Percentiles rank a stretch among this genome's conserved stretches.
phyloP scores from a whole-genome alignment of 306 rosid genomes.

The Lithocarpus polystachyus region DNA sequence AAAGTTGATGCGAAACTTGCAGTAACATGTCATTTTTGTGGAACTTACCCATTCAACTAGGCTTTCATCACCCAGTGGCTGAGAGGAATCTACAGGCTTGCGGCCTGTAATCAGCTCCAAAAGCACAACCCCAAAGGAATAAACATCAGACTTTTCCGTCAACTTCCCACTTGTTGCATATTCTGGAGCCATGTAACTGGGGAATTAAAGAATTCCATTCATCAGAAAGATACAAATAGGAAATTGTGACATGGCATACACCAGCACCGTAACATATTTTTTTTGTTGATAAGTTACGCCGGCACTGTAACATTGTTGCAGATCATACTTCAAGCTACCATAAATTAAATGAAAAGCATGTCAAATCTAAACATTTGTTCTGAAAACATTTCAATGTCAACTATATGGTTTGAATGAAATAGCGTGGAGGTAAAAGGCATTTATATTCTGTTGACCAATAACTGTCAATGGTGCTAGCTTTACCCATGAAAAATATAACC shows the following conservation, averaged over 20 bases:
- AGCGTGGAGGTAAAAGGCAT: not conserved
- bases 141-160: conserved; percentile 96
- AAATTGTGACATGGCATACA: conserved; percentile 4
- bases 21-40: not conserved
- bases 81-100: conserved; percentile 90
- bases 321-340: not conserved
- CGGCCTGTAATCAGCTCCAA: conserved; percentile 96
- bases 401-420: not conserved
- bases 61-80: conserved; percentile 95
- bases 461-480: not conserved
- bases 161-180: conserved; percentile 98
- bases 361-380: not conserved
- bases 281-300: not conserved
- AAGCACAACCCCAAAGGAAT: conserved; percentile 91
- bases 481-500: not conserved
- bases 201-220: conserved; percentile 29
- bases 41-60: conserved; percentile 92
- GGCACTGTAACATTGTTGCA: not conserved
- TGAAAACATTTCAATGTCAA: not conserved
- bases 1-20: not conserved
- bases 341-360: not conserved
- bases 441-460: not conserved
- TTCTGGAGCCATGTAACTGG: conserved; percentile 98
- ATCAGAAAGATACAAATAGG: conserved; percentile 18
- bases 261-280: not conserved